Conservation (phyloP, 2,329 filamentous ascomycete genomes). For the Pseudogymnoascus sp. region DNA sequence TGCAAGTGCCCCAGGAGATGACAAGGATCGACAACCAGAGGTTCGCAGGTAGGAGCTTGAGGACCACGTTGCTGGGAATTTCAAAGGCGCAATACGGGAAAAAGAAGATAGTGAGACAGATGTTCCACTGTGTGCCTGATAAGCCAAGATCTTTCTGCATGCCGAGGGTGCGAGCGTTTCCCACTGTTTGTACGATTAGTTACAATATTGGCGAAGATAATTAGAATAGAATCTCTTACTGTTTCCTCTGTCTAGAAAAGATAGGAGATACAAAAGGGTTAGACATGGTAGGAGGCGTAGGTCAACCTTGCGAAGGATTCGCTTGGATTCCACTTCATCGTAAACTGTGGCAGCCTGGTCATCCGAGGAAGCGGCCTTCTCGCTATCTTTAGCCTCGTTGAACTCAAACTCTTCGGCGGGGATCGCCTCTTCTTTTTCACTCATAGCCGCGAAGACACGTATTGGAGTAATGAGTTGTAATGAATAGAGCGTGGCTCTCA, state of each 20-base stretch:
- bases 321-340: constrained; percentile 16
- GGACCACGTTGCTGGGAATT: constrained; percentile 44
- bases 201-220: background rate
- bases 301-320: constrained; percentile 43
- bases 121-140: constrained; percentile 14
- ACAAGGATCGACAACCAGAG: constrained; percentile 38
- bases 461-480: background rate
- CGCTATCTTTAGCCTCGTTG: background rate
- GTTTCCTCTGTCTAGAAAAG: constrained; percentile 45
- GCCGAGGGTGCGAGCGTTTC: constrained; percentile 13
- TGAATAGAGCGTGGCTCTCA: background rate
- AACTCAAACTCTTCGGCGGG: background rate
- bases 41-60: constrained; percentile 44
- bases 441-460: background rate
- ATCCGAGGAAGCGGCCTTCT: background rate
- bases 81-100: constrained; percentile 40
- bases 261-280: constrained; percentile 48
- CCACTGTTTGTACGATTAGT: background rate
- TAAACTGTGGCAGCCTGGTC: background rate
- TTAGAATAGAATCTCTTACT: background rate
- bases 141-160: constrained; percentile 12
- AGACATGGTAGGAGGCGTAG: constrained; percentile 43
- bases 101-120: constrained; percentile 44
- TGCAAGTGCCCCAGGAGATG: constrained; percentile 27
- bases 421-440: background rate